Evolutionary conservation across 805 yeast species (phyloP).

Genomic region (Hanseniaspora hatyaiensis): DNA sequence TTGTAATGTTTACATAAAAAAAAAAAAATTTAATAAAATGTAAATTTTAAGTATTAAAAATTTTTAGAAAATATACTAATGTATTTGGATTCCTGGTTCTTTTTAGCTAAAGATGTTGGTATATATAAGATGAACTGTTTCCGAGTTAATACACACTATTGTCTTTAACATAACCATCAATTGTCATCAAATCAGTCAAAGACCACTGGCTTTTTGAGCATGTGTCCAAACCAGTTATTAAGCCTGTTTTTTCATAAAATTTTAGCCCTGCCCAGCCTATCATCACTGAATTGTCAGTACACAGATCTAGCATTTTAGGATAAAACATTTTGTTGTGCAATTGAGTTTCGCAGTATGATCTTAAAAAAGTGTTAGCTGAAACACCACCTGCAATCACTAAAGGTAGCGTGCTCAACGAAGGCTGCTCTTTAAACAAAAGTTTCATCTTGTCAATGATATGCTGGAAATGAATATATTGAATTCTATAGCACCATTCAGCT

Average conservation of each 20-base stretch:
- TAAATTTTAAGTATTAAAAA: too few species aligned
- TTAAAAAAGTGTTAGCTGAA: conserved; percentile 55
- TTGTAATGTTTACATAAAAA: too few species aligned
- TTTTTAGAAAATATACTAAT: too few species aligned
- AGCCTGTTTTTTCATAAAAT: conserved; percentile 41
- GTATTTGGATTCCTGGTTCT: too few species aligned
- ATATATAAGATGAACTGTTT: too few species aligned
- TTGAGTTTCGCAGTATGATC: conserved; percentile 37
- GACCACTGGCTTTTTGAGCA: conserved; percentile 82
- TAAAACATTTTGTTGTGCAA: conserved; percentile 21
- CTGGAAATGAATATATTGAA: conserved; percentile 56
- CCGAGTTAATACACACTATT: too few species aligned
- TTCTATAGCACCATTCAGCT: conserved; percentile 37
- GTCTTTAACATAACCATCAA: too few species aligned
- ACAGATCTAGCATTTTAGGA: conserved; percentile 36
- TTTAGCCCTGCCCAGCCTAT: conserved; percentile 97
- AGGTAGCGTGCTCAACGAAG: conserved; percentile 27
- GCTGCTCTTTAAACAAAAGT: conserved; percentile 34
- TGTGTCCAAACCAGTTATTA: conserved; percentile 41
- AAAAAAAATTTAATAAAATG: too few species aligned
- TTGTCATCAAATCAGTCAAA: too few species aligned
- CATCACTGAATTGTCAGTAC: conserved; percentile 95
- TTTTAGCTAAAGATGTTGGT: too few species aligned
- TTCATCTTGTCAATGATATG: conserved; percentile 60
- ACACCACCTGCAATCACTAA: conserved; percentile 92